These are phyloP conservation scores for Mucor sp. DNA, from an alignment of 371 early-diverging fungal species.

Conservation along the genomic window DNA sequence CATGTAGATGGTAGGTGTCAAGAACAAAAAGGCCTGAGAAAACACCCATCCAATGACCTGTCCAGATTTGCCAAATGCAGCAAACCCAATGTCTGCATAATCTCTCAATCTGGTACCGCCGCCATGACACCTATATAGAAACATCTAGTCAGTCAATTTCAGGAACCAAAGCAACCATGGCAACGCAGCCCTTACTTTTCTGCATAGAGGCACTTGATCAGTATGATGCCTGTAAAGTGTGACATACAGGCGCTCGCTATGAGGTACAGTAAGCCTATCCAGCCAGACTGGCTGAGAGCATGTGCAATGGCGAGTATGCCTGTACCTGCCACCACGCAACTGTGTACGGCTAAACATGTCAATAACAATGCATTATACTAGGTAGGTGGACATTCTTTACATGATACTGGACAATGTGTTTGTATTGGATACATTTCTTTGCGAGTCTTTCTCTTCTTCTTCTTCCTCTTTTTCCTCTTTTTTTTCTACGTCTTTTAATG, in stretches of 20 bases:
- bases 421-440: conserved; percentile 23
- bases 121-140: neutral
- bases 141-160: neutral
- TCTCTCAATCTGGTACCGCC: conserved; percentile 11
- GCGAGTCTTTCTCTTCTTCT: neutral
- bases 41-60: conserved; percentile 62
- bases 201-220: conserved; percentile 39
- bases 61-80: conserved; percentile 68
- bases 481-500: neutral
- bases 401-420: conserved; percentile 25
- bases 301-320: conserved; percentile 85
- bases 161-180: neutral
- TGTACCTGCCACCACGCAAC: conserved; percentile 84
- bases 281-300: conserved; percentile 81
- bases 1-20: conserved; percentile 75
- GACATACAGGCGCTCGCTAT: conserved; percentile 52
- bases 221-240: conserved; percentile 43
- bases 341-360: conserved; percentile 8
- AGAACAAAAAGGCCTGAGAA: conserved; percentile 66
- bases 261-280: conserved; percentile 58
- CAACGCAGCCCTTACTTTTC: conserved; percentile 3
- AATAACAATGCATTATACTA: neutral
- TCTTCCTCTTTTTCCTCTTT: neutral
- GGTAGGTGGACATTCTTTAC: conserved; percentile 15
- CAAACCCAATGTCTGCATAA: conserved; percentile 59